Base-by-base conservation (phyloP, 2,329 filamentous ascomycete genomes). In the Alternaria gansuensis region DNA sequence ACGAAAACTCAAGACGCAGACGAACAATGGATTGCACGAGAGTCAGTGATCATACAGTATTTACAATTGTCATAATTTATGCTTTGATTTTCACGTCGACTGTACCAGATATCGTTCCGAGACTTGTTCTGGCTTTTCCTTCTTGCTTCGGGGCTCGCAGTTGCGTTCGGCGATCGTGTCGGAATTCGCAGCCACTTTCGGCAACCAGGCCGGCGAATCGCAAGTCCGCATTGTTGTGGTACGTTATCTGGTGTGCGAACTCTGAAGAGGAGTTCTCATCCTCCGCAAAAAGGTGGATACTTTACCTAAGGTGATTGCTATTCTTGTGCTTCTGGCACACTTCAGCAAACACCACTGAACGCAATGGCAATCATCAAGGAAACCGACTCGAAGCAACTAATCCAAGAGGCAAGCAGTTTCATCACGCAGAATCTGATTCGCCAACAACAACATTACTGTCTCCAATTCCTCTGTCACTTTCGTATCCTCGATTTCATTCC, bases 381-480 rank as follows among this genome's bases (percentile, higher is more conserved):
- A 43, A 23, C 4, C 23, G 40, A 28, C 10, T 48, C 29, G 21
- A 34, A 48, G 44, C 44, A 34, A 48, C 23, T 48, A 17, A 48
- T 48, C 29, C 17, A 48, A 23, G 29, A 48, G 44, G 44, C 44
- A 34, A 48, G 29, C 29, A 48, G 44, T 48, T 48, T 48, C 13
- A 48, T 48, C 6, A 48, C 29, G n/a, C 29, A 48, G n/a, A 48
- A 48, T 31, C 44, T 48, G 29, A 48, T 48, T 34, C 29, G 29
- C 29, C 29, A 48, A 48, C 44, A 48, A 7, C 29, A 48, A 48
- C 44, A 48, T 48, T 48, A 48, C 44, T 48, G 29, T 17, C 44
- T 48, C n/a, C 29, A 48, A 28, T 48, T 48, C 29, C 26, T 48
- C 29, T 48, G 29, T 28, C 29, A 48, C 44, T 48, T 48, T 48